Base-by-base conservation (phyloP, 495 filamentous ascomycete species). In the Terfezia claveryi region DNA sequence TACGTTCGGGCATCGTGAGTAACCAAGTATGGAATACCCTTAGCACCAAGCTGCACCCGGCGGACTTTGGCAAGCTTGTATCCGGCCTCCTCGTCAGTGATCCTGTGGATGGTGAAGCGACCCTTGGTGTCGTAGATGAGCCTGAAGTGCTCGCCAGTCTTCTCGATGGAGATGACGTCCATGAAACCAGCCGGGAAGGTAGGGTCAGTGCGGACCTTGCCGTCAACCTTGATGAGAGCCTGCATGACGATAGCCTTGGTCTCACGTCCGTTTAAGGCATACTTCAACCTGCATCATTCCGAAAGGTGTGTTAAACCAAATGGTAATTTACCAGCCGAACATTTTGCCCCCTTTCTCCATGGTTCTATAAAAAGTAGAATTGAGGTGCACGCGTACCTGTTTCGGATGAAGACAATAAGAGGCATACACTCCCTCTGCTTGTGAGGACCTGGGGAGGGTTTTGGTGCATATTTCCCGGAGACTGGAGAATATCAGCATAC, bases 1-100 rank as follows among this genome's bases (percentile, higher is more conserved):
- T 75, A 95, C 88, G 92, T 98, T 85, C 91, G 80, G 74, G 92
- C 91, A 86, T 98, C 91, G 81, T 96, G 92, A 85, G 92, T 96
- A 83, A 96, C 91, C 84, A 95, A 94, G 85, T 93, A 96, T 85
- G 91, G 91, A 79, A 98, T 91, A 74, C 89, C 91, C 74, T 91
- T 92, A 72, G 85, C 86, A 78, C 91, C 92, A 66, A 98, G 80
- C 77, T 98, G 92, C 49, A 96, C 91, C 63, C 87, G 79, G 84
- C 94, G 95, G 76, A 96, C 92, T 78, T 96, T 98, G 74, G 87
- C 87, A 59, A 98, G 78, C 83, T 98, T 98, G 83, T 92, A 98
- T 76, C 82, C 79, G 62, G 91, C 88, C 83, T 98, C 91, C 77
- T 94, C 92, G 58, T 80, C 74, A 66, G 89, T 84, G 76, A 96